Percentiles rank a stretch among this genome's conserved stretches.
Evolutionary conservation across 257 asterid genomes (phyloP).

Genomic region (Apocynum venetum): DNA sequence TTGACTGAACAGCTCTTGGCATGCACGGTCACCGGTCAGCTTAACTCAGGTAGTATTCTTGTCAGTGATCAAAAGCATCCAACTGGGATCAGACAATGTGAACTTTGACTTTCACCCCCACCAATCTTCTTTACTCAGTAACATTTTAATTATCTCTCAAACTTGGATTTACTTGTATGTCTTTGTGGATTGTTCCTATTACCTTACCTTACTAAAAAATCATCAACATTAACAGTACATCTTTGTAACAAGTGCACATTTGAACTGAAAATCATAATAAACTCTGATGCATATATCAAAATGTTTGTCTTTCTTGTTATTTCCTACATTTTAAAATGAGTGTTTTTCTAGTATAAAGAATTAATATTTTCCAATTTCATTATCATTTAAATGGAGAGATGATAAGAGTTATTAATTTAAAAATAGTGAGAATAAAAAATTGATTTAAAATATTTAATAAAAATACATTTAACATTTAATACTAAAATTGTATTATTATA

Average conservation of each 20-base stretch:
- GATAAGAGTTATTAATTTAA: no score
- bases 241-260: slow-evolving; percentile 10
- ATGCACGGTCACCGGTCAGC: slow-evolving; percentile 30
- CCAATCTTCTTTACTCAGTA: slow-evolving; percentile 20
- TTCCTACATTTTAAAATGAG: no score
- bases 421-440: no score
- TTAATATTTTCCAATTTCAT: no score
- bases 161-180: slow-evolving; percentile 23
- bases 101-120: slow-evolving; percentile 60
- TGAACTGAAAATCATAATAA: slow-evolving; percentile 2
- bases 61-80: slow-evolving; percentile 51
- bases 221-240: slow-evolving; percentile 10
- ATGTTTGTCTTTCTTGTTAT: not conserved
- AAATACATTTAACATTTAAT: no score
- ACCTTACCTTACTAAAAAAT: no score
- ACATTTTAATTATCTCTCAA: slow-evolving; percentile 6
- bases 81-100: slow-evolving; percentile 71
- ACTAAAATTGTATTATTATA: no score
- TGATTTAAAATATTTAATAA: no score
- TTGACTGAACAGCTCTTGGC: slow-evolving; percentile 44
- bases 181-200: slow-evolving; percentile 22
- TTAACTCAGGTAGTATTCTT: slow-evolving; percentile 27
- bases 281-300: not conserved
- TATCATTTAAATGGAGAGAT: no score
- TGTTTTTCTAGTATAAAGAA: no score